A percentile compares a stretch with the other conserved stretches of the same genome.
Conservation (phyloP, 2,329 filamentous ascomycete species). For the Cercospora sp. region DNA sequence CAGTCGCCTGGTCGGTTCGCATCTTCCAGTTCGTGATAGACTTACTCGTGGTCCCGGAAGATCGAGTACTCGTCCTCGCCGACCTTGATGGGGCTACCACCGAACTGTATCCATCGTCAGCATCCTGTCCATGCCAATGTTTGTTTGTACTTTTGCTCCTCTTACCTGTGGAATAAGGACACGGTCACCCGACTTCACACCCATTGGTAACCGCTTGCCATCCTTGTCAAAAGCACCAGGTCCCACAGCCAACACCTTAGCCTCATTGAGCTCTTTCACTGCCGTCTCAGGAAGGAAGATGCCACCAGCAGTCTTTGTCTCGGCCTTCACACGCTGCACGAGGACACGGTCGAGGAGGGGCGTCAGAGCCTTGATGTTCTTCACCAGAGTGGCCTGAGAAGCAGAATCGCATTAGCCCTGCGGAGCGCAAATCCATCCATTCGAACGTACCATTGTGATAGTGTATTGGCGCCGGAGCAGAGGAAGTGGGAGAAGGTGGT, state of each 20-base stretch:
- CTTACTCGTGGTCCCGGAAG: constrained; percentile 97
- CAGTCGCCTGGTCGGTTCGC: constrained; percentile 15
- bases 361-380: constrained; percentile 90
- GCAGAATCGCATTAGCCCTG: constrained; percentile 24
- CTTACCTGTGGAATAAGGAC: constrained; percentile 93
- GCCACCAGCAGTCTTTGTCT: constrained; percentile 91
- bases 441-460: constrained; percentile 33
- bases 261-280: constrained; percentile 98
- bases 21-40: not conserved
- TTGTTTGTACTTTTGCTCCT: not conserved
- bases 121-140: not conserved
- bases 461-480: not conserved
- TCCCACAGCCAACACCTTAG: constrained; percentile 91
- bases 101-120: constrained; percentile 61
- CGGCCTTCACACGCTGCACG: constrained; percentile 95
- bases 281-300: constrained; percentile 97
- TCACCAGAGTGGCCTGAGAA: constrained; percentile 61
- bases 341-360: constrained; percentile 98
- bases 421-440: constrained; percentile 12
- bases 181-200: constrained; percentile 80
- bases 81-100: constrained; percentile 93
- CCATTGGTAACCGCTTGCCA: constrained; percentile 82
- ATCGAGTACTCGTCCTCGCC: constrained; percentile 95
- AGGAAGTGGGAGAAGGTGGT: constrained; percentile 16
- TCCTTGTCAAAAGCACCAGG: constrained; percentile 85